These are phyloP conservation scores for Neurospora sp. DNA, from an alignment of 2,329 filamentous ascomycete species.

Conservation along the genomic window DNA sequence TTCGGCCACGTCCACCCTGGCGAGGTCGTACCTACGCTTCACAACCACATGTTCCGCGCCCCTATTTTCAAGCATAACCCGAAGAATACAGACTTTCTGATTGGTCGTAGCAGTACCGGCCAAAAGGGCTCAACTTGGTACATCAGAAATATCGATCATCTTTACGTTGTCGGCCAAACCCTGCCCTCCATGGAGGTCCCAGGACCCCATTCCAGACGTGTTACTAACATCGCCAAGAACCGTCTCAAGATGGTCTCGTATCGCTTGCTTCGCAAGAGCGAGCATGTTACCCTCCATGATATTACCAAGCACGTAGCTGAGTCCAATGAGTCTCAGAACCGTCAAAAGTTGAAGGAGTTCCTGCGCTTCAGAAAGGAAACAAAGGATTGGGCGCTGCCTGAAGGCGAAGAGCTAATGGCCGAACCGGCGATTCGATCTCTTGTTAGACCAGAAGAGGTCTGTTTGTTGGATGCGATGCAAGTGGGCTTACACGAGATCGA, in stretches of 20 bases:
- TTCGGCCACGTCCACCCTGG: constrained; percentile 90
- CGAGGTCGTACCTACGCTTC: constrained; percentile 79
- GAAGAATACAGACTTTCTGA: constrained; percentile 73
- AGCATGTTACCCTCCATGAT: constrained; percentile 64
- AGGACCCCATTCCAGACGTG: constrained; percentile 84
- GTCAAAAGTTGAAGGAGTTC: constrained; percentile 95
- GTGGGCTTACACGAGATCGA: constrained; percentile 83
- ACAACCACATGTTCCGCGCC: constrained; percentile 91
- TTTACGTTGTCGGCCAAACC: constrained; percentile 85
- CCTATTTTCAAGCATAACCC: constrained; percentile 83
- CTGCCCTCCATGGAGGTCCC: constrained; percentile 89
- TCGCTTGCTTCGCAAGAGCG: constrained; percentile 71
- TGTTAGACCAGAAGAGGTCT: constrained; percentile 94
- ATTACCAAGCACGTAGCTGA: constrained; percentile 89
- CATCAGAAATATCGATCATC: constrained; percentile 79
- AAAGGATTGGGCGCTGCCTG: constrained; percentile 74
- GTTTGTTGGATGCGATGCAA: constrained; percentile 91
- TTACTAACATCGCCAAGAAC: constrained; percentile 95
- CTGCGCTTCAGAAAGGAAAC: constrained; percentile 80
- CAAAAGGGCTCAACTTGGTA: constrained; percentile 70
- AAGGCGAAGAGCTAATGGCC: constrained; percentile 66
- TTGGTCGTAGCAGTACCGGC: constrained; percentile 73
- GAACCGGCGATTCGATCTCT: constrained; percentile 71
- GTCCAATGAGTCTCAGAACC: constrained; percentile 88
- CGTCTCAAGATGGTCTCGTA: constrained; percentile 93